Evolutionary conservation across 139 green algal genomes (phyloP), one percentile per base, ranked within the genome.

Genomic region (Chlorella sorokiniana): DNA sequence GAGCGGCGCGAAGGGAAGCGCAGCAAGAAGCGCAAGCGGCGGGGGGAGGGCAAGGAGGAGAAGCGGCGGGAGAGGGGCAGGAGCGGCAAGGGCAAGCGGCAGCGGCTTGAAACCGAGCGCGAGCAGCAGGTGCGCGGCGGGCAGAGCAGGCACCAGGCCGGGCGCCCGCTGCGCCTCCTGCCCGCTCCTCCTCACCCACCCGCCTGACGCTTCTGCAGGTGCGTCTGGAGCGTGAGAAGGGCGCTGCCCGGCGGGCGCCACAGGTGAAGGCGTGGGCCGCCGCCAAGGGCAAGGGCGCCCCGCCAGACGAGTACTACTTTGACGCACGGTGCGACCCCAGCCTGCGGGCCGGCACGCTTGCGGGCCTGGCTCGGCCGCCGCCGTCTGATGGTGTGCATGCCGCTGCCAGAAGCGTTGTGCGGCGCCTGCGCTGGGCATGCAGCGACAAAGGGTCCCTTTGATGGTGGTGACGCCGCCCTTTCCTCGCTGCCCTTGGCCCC

Each of bases 291-390:
- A 42, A 29, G 18, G 69, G 3, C 25, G 71, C 41, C 41, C 41
- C 37, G 4, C 10, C 25, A 18, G 75, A 81, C 40, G 37, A 40
- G 0, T 81, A 81, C 33, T 81, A 71, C 31, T 81, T 62, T 44
- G 75, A 81, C 59, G 71, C 75, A 1, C 40, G 75, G 75, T 81
- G 59, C 18, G n/a, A n/a, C n/a, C n/a, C n/a, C n/a, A n/a, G n/a
- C n/a, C n/a, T n/a, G n/a, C n/a, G n/a, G n/a, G n/a, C n/a, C n/a
- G n/a, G n/a, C n/a, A n/a, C n/a, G n/a, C n/a, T n/a, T n/a, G n/a
- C n/a, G n/a, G n/a, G n/a, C n/a, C n/a, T n/a, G n/a, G n/a, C n/a
- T n/a, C n/a, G n/a, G n/a, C n/a, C n/a, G n/a, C n/a, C n/a, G n/a
- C n/a, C n/a, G n/a, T n/a, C n/a, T n/a, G n/a, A n/a, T n/a, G n/a